Evolutionary conservation across 371 early-diverging fungal species (phyloP).

Genomic region (Thermomucor indicae-seudaticae): DNA sequence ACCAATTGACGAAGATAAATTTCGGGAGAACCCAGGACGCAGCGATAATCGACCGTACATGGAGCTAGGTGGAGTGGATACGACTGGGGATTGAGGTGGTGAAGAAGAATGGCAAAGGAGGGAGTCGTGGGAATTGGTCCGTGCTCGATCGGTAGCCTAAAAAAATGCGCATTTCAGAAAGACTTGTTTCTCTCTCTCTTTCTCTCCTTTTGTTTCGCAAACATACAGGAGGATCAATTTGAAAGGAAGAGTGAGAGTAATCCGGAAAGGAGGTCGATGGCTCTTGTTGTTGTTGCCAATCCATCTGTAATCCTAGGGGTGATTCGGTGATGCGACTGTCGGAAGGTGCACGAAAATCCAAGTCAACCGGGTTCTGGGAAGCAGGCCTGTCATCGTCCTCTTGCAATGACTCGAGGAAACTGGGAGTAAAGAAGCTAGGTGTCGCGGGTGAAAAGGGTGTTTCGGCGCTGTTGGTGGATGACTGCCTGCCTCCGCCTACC

Average conservation of each 20-base stretch:
- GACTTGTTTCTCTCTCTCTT: background rate
- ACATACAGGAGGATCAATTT: too few species aligned
- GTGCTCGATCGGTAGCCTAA: slow-evolving; percentile 6
- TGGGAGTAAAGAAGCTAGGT: slow-evolving; percentile 67
- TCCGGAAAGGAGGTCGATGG: slow-evolving; percentile 11
- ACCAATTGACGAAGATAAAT: too few species aligned
- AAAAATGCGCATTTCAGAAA: background rate
- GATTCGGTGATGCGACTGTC: too few species aligned
- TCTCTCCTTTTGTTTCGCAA: too few species aligned
- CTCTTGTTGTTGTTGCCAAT: slow-evolving; percentile 4
- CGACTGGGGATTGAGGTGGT: slow-evolving; percentile 2
- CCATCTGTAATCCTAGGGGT: too few species aligned
- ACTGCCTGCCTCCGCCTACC: slow-evolving; percentile 9
- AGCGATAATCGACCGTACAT: background rate
- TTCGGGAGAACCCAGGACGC: background rate
- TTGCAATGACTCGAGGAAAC: slow-evolving; percentile 59
- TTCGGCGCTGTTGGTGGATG: slow-evolving; percentile 1
- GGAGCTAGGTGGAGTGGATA: background rate
- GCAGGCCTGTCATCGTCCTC: slow-evolving; percentile 29
- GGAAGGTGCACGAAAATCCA: too few species aligned
- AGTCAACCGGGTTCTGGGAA: too few species aligned
- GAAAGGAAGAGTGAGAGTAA: background rate
- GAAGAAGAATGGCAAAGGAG: slow-evolving; percentile 10
- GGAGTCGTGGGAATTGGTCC: slow-evolving; percentile 7
- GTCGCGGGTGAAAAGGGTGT: slow-evolving; percentile 37